phyloP scores from a whole-genome alignment of 805 yeast genomes.

The Lachancea quebecensis region DNA sequence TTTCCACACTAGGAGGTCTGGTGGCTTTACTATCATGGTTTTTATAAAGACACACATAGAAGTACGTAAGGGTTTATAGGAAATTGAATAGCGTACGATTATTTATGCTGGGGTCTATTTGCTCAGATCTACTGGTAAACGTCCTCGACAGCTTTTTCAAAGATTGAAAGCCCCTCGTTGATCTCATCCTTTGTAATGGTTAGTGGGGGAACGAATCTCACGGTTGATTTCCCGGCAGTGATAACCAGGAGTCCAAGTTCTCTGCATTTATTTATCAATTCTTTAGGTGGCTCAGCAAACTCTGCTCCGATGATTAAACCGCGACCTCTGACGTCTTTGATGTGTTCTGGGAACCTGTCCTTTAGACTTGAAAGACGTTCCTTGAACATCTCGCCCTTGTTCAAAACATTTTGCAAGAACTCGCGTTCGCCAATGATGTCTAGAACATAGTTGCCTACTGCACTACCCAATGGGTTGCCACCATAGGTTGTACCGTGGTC shows the following conservation, averaged over 20 bases:
- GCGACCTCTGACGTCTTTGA: conserved; percentile 73
- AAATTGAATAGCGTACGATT: not conserved
- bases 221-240: conserved; percentile 86
- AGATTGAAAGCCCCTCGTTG: conserved; percentile 62
- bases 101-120: not conserved
- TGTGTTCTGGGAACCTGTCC: conserved; percentile 50
- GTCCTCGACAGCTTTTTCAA: conserved; percentile 43
- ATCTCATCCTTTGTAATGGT: conserved; percentile 68
- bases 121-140: conserved; percentile 15
- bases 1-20: conserved; percentile 2
- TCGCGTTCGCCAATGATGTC: conserved; percentile 53
- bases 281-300: conserved; percentile 55
- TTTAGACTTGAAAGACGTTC: conserved; percentile 44
- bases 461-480: conserved; percentile 89
- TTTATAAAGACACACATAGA: not conserved
- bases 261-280: conserved; percentile 61
- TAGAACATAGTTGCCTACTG: conserved; percentile 73
- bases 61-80: not conserved
- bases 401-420: conserved; percentile 54
- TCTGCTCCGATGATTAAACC: conserved; percentile 86
- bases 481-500: conserved; percentile 99
- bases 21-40: conserved; percentile 7
- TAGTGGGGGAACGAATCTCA: conserved; percentile 88
- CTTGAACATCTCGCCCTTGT: conserved; percentile 52
- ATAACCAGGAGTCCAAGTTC: conserved; percentile 77